Evolutionary conservation across 2,329 filamentous ascomycete species (phyloP).

Genomic region (Phialemoniopsis sp.): DNA sequence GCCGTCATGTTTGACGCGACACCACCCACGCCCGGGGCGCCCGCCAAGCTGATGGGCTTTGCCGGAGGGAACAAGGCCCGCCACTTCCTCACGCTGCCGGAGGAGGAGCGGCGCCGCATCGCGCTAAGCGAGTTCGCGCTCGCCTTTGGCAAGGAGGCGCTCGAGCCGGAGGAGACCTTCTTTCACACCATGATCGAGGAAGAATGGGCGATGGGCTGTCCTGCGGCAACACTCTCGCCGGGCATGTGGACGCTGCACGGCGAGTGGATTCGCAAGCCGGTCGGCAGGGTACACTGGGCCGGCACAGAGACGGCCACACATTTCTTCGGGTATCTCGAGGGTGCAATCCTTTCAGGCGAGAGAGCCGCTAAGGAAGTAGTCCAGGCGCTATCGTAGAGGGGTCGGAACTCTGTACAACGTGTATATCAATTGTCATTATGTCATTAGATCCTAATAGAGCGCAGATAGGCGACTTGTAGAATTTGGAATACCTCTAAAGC

Average conservation of each 20-base stretch:
- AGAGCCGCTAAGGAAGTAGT: too few species aligned
- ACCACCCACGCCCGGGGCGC: background rate
- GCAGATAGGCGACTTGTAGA: too few species aligned
- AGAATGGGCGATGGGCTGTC: constrained; percentile 7
- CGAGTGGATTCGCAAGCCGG: constrained; percentile 8
- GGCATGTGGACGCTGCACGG: constrained; percentile 10
- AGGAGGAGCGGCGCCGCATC: constrained; percentile 7
- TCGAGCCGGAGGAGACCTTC: constrained; percentile 8
- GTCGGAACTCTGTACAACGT: too few species aligned
- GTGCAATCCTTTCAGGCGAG: constrained; percentile 7
- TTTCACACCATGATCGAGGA: constrained; percentile 10
- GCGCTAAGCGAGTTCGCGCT: constrained; percentile 10
- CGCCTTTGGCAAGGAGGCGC: constrained; percentile 10
- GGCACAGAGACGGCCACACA: constrained; percentile 9
- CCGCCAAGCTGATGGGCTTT: constrained; percentile 8
- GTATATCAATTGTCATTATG: too few species aligned
- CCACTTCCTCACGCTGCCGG: constrained; percentile 6
- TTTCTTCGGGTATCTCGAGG: constrained; percentile 7
- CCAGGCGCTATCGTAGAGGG: too few species aligned
- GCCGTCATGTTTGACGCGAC: constrained; percentile 6
- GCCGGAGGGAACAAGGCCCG: constrained; percentile 8
- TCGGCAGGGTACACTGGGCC: constrained; percentile 8
- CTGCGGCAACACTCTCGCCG: constrained; percentile 6
- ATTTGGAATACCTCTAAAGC: too few species aligned
- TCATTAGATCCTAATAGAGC: too few species aligned